Conservation (phyloP, 2,329 filamentous ascomycete genomes). For the Talaromyces pinophilus region DNA sequence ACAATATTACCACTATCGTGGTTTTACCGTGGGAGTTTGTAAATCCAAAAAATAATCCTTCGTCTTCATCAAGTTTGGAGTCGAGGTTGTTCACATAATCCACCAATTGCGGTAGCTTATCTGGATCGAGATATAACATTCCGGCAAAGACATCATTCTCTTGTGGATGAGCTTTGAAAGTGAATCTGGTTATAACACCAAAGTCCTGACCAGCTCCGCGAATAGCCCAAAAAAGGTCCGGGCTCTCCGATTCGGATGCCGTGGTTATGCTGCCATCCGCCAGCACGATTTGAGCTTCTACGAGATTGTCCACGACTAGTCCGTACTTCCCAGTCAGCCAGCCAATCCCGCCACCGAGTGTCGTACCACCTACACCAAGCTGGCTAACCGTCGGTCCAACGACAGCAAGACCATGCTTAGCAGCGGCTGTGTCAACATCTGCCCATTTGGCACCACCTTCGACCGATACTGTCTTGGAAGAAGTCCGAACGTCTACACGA, state of each 20-base stretch:
- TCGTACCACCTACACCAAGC: conserved; percentile 43
- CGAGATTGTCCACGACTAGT: conserved; percentile 53
- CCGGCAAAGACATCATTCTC: conserved; percentile 56
- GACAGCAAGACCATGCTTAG: conserved; percentile 51
- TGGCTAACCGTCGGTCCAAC: conserved; percentile 41
- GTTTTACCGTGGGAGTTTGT: conserved; percentile 64
- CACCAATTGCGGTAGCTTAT: conserved; percentile 57
- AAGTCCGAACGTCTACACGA: conserved; percentile 51
- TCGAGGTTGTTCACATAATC: conserved; percentile 57
- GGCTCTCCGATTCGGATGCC: conserved; percentile 32
- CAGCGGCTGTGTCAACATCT: conserved; percentile 57
- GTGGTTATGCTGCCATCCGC: conserved; percentile 39
- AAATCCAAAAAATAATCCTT: conserved; percentile 59
- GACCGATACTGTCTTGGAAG: conserved; percentile 49
- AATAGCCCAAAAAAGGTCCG: conserved; percentile 39
- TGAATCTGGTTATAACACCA: conserved; percentile 42
- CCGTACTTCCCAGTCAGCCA: conserved; percentile 53
- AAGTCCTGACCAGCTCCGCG: conserved; percentile 41
- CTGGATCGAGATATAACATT: conserved; percentile 52
- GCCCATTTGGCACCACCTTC: conserved; percentile 59
- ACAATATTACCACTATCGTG: conserved; percentile 51
- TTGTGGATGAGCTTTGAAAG: conserved; percentile 39
- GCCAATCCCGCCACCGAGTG: conserved; percentile 43
- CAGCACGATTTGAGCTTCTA: conserved; percentile 51
- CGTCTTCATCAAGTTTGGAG: conserved; percentile 51